Base-by-base conservation (phyloP, 768 basidiomycete species). In the Mycena indigotica region DNA sequence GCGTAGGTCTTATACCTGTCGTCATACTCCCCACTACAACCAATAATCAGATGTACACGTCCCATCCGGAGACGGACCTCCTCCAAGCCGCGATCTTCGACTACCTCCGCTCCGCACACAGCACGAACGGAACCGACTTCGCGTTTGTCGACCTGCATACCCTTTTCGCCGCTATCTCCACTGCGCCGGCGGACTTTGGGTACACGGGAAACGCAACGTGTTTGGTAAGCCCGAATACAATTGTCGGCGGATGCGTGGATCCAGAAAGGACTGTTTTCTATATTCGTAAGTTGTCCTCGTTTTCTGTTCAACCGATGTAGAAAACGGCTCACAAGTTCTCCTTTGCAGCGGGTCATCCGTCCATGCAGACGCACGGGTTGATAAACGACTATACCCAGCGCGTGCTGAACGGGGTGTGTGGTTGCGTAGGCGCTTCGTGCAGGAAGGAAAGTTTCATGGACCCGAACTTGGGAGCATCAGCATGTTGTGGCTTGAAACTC, bases 201-300 rank as follows among this genome's bases (percentile, higher is more conserved):
- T 72, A 68, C 48, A 49, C 44, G 2, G 71, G 71, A 5, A 66
- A 67, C 54, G 54, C 69, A 16, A 73, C 70, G 23, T 73, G 72
- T 53, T 65, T 73, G 8, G 55, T 72, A n/a, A 71, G 70, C 58
- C 58, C 67, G 17, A 64, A 65, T 24, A 70, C 68, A 0, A 72
- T 58, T n/a, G 68, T 64, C 1, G 71, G 71, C 28, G 72, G 70
- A 30, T 73, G 72, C 55, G 50, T 58, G 23, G 67, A 70, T 58
- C 69, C 72, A 44, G 67, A 72, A 28, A 59, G 41, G 25, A 70
- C 67, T 45, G 72, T 72, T 6, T 73, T 69, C 39, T 71, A 62
- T 46, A 70, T 71, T 28, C 69, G 70, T 70, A 52, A 58, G 70
- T 66, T 21, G 29, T 35, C 16, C 50, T 15, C 2, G n/a, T 45